Conservation (phyloP, 306 rosid genomes). For the Medicago ruthenica region DNA sequence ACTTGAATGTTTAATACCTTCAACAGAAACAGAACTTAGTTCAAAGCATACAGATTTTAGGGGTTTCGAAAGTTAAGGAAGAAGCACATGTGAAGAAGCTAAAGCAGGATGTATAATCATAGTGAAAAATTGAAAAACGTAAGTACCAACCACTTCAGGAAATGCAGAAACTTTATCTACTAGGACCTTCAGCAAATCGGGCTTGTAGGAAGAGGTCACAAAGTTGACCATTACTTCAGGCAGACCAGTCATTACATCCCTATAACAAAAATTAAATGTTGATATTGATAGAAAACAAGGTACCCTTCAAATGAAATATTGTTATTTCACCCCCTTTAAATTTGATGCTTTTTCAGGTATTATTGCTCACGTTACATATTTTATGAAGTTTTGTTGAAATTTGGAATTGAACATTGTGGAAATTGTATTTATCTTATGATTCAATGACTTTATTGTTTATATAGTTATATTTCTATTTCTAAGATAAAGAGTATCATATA, state of each 20-base stretch:
- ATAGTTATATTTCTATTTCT: background rate
- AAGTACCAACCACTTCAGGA: constrained; percentile 92
- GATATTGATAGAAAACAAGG: constrained; percentile 23
- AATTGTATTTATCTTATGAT: constrained; percentile 6
- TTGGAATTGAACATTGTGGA: constrained; percentile 7
- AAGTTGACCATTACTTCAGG: constrained; percentile 95
- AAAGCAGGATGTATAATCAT: constrained; percentile 19
- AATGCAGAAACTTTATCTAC: constrained; percentile 68
- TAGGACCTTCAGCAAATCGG: constrained; percentile 73
- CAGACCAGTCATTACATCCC: constrained; percentile 70
- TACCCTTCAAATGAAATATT: constrained; percentile 23
- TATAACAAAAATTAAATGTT: constrained; percentile 45
- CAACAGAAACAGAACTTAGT: constrained; percentile 15
- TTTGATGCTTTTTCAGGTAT: background rate
- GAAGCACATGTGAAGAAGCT: constrained; percentile 11
- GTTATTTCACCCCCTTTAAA: constrained; percentile 1
- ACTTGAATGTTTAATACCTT: constrained; percentile 20
- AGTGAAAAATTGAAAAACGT: constrained; percentile 32
- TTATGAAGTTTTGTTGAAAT: background rate
- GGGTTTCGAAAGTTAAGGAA: constrained; percentile 30
- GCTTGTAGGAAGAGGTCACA: constrained; percentile 89
- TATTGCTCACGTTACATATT: background rate
- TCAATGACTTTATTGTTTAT: background rate
- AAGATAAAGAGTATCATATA: background rate
- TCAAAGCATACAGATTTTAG: constrained; percentile 8